Conservation (phyloP, 345 rosid genomes). For the Citrus trifoliata region DNA sequence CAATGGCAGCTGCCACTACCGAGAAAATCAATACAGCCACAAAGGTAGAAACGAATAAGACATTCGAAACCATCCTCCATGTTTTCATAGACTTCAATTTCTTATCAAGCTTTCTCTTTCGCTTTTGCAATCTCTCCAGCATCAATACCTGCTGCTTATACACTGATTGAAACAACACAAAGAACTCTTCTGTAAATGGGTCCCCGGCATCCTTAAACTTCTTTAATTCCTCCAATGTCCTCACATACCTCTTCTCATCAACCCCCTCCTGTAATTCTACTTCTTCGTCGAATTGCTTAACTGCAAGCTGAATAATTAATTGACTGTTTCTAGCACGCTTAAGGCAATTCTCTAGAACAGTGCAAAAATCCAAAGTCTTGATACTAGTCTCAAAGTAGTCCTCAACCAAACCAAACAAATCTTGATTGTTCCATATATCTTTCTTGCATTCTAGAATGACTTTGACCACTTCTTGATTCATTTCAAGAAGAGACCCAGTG, state of each 20-base stretch:
- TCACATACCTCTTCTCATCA: slow-evolving; percentile 41
- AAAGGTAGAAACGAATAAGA: slow-evolving; percentile 64
- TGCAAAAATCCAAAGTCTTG: slow-evolving; percentile 70
- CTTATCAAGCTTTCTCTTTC: slow-evolving; percentile 63
- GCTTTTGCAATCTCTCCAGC: slow-evolving; percentile 44
- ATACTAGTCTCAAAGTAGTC: slow-evolving; percentile 66
- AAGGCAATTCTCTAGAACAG: slow-evolving; percentile 65
- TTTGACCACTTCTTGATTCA: slow-evolving; percentile 80
- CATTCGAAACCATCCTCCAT: slow-evolving; percentile 77
- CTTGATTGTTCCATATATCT: slow-evolving; percentile 72
- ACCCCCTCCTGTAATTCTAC: slow-evolving; percentile 17
- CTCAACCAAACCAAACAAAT: slow-evolving; percentile 58
- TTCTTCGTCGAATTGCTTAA: slow-evolving; percentile 63
- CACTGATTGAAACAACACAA: slow-evolving; percentile 41
- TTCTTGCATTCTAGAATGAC: slow-evolving; percentile 63
- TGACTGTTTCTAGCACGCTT: slow-evolving; percentile 67
- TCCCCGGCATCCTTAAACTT: slow-evolving; percentile 63
- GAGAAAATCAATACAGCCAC: slow-evolving; percentile 76
- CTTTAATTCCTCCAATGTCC: slow-evolving; percentile 63
- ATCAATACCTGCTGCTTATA: slow-evolving; percentile 48
- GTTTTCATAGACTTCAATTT: slow-evolving; percentile 52
- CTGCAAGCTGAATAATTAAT: slow-evolving; percentile 55
- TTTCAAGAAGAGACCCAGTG: slow-evolving; percentile 60
- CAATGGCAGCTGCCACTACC: slow-evolving; percentile 82
- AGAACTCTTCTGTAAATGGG: slow-evolving; percentile 75